Conservation (phyloP, 2,329 filamentous ascomycete species). For the Penicillium decumbens region DNA sequence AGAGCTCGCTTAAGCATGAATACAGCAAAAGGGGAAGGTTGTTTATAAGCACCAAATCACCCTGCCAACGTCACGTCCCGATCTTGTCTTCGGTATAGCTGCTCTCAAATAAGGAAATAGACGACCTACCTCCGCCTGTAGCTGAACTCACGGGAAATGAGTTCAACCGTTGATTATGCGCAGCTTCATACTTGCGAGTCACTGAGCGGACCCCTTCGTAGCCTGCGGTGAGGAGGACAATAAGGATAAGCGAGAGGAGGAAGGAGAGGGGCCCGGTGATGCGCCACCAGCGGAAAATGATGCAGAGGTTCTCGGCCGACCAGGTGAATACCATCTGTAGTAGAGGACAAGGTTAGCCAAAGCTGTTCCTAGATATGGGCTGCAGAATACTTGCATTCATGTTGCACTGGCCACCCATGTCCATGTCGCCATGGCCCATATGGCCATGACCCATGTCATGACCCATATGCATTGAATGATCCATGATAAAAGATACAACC, state of each 20-base stretch:
- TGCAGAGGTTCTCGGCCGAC: constrained; percentile 89
- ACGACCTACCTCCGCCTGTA: constrained; percentile 30
- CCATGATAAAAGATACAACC: constrained; percentile 24
- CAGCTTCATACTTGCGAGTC: constrained; percentile 69
- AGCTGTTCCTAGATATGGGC: no score
- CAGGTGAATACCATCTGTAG: constrained; percentile 95
- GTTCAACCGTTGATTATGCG: constrained; percentile 49
- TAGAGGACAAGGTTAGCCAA: not conserved
- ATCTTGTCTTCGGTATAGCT: not conserved
- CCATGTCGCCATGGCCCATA: constrained; percentile 51
- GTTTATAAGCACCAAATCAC: constrained; percentile 3
- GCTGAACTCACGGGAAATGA: constrained; percentile 37
- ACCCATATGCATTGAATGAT: constrained; percentile 44
- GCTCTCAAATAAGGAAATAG: constrained; percentile 6
- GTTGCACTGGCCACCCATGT: constrained; percentile 66
- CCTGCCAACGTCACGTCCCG: constrained; percentile 7
- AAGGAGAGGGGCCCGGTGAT: constrained; percentile 69
- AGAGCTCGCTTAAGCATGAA: constrained; percentile 23
- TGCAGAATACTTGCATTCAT: constrained; percentile 70
- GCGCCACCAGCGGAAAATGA: constrained; percentile 91
- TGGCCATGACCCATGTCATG: constrained; percentile 53
- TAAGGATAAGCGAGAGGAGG: constrained; percentile 73
- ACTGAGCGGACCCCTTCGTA: constrained; percentile 83
- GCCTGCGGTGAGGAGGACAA: constrained; percentile 79
- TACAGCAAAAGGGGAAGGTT: constrained; percentile 2